Conservation (phyloP, 306 rosid species). For the Quercus ilex region DNA sequence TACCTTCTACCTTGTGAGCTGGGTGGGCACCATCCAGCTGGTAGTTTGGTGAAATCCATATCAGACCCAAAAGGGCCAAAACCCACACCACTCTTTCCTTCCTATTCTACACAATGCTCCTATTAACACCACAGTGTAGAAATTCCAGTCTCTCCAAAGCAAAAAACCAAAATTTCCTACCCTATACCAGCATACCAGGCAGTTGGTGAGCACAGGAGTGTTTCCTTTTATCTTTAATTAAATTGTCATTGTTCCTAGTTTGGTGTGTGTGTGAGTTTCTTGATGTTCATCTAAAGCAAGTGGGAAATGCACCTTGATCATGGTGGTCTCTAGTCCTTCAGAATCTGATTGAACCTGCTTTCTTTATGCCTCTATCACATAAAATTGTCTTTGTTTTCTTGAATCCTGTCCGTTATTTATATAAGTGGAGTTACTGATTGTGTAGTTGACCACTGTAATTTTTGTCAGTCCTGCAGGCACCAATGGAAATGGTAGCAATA, state of each 20-base stretch:
- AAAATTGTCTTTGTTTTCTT: neutral
- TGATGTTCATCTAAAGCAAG: neutral
- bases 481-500: constrained; percentile 2
- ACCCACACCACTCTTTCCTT: no score
- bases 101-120: no score
- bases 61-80: no score
- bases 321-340: neutral
- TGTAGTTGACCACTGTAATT: constrained; percentile 11
- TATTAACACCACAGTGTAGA: no score
- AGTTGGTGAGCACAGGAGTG: neutral
- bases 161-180: neutral
- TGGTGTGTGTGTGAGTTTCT: neutral
- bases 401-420: neutral
- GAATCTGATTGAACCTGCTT: neutral
- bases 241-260: neutral
- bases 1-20: no score
- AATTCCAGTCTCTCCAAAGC: no score
- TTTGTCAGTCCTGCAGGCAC: constrained; percentile 22
- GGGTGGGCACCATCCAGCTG: no score
- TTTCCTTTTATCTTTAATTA: neutral
- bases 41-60: no score
- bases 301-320: neutral
- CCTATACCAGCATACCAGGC: neutral
- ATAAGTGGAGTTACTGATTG: neutral
- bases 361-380: neutral